Base-by-base conservation (phyloP, 495 filamentous ascomycete species). In the Aspergillus conjunctus region DNA sequence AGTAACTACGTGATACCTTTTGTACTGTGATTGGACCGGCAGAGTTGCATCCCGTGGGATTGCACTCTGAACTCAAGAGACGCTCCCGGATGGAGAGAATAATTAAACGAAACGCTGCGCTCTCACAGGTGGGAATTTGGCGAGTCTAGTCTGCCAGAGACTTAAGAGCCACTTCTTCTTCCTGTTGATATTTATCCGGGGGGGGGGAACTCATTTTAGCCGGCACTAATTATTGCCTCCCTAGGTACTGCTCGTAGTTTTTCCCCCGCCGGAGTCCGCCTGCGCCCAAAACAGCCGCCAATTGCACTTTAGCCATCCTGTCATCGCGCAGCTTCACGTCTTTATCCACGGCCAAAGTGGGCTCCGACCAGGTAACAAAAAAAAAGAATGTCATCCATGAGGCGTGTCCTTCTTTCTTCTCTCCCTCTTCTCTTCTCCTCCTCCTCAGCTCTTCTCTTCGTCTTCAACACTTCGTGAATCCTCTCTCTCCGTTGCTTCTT, bases 141-240 rank as follows among this genome's bases (percentile, higher is more conserved):
- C 14, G 56, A 22, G 54, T 14, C 37, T 41, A 22, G 54, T 14
- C 37, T 41, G 37, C 1, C 4, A n/a, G 4, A n/a, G 37, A n/a
- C 37, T 41, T 0, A 41, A n/a, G 37, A 14, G 37, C 37, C 37
- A 41, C 0, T 11, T n/a, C 37, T n/a, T 14, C 37, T 41, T n/a
- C 37, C 7, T n/a, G n/a, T n/a, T n/a, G n/a, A n/a, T n/a, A 54
- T 60, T 54, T 60, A 53, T 48, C 50, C 58, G 41, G 58, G 17
- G 37, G 39, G 37, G 37, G 37, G 37, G 37, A n/a, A n/a, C n/a
- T 48, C 18, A 56, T 45, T 61, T 63, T 63, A 63, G 51, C 61
- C 61, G 53, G 49, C 15, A 45, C n/a, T 18, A n/a, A n/a, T n/a
- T n/a, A n/a, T n/a, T n/a, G 37, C 54, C 15, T 56, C 53, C 37